Evolutionary conservation across 164 flowering plant species (phyloP).

Genomic region (Magnolia sinica): DNA sequence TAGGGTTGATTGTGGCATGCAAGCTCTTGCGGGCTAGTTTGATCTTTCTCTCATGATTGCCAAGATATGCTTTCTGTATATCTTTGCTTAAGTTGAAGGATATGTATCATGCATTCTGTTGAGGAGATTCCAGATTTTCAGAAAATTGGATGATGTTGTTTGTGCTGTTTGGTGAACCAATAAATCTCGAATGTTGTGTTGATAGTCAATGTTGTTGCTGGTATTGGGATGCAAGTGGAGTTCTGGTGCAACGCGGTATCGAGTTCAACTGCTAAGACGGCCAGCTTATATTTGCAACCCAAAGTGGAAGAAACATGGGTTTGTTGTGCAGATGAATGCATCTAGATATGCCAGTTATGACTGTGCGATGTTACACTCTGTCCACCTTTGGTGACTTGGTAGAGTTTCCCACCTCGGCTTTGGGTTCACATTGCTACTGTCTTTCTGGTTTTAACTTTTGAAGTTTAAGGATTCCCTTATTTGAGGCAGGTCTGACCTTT

Average conservation of each 20-base stretch:
- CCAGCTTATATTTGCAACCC: not conserved
- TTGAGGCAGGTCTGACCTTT: not conserved
- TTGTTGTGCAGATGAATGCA: not conserved
- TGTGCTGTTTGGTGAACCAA: not conserved
- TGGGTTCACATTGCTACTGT: not conserved
- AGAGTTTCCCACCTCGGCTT: not conserved
- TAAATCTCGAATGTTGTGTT: not conserved
- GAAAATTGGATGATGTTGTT: not conserved
- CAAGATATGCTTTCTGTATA: slow-evolving; percentile 1
- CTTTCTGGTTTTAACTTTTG: not conserved
- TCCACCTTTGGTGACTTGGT: slow-evolving; percentile 1
- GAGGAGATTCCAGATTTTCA: not conserved
- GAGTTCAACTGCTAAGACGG: not conserved
- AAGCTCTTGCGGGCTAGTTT: slow-evolving; percentile 4
- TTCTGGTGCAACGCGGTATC: not conserved
- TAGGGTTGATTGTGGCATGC: slow-evolving; percentile 11
- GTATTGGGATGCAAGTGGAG: not conserved
- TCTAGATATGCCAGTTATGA: not conserved
- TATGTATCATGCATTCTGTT: not conserved
- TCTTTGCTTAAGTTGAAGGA: not conserved
- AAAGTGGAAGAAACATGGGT: not conserved
- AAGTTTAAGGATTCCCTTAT: not conserved
- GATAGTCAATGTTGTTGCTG: not conserved
- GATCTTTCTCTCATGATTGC: slow-evolving; percentile 1
- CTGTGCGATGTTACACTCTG: not conserved